Conservation (phyloP, 2,329 filamentous ascomycete genomes). For the Paraphoma chrysanthemicola region DNA sequence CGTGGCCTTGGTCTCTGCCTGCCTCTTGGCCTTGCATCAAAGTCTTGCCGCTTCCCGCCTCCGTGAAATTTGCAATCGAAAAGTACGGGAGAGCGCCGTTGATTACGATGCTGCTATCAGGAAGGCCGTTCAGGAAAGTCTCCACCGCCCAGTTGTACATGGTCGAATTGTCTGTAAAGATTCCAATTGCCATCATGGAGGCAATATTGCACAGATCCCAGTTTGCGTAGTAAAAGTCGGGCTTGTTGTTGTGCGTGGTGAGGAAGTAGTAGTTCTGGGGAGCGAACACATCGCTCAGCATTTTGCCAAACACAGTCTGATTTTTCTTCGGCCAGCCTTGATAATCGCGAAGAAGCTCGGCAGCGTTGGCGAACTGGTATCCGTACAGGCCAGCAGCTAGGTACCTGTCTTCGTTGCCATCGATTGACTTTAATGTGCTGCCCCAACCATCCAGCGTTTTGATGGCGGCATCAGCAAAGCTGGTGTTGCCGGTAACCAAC, state of each 20-base stretch:
- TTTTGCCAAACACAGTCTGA: slow-evolving; percentile 17
- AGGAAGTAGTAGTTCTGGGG: slow-evolving; percentile 51
- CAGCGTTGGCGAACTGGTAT: slow-evolving; percentile 57
- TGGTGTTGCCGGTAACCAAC: slow-evolving; percentile 48
- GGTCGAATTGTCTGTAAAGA: slow-evolving; percentile 52
- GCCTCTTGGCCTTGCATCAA: slow-evolving; percentile 52
- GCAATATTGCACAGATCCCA: slow-evolving; percentile 57
- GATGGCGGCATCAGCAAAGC: slow-evolving; percentile 48
- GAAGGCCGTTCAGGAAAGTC: slow-evolving; percentile 51
- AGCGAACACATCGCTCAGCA: slow-evolving; percentile 50
- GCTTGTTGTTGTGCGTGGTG: slow-evolving; percentile 43
- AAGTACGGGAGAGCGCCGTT: slow-evolving; percentile 12
- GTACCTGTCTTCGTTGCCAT: slow-evolving; percentile 22
- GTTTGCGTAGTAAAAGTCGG: slow-evolving; percentile 52
- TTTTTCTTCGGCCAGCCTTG: slow-evolving; percentile 32
- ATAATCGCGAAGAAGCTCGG: slow-evolving; percentile 51
- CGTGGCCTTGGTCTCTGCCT: slow-evolving; percentile 56
- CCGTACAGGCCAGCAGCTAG: slow-evolving; percentile 55
- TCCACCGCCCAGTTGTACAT: slow-evolving; percentile 49
- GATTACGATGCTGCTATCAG: slow-evolving; percentile 47
- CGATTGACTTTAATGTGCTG: slow-evolving; percentile 39
- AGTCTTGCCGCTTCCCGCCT: slow-evolving; percentile 34
- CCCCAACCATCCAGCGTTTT: slow-evolving; percentile 51
- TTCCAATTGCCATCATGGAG: slow-evolving; percentile 51
- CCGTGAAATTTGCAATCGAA: slow-evolving; percentile 41